These are phyloP conservation scores for Capsella bursapastoris DNA, from an alignment of 345 rosid species.

Conservation along the genomic window DNA sequence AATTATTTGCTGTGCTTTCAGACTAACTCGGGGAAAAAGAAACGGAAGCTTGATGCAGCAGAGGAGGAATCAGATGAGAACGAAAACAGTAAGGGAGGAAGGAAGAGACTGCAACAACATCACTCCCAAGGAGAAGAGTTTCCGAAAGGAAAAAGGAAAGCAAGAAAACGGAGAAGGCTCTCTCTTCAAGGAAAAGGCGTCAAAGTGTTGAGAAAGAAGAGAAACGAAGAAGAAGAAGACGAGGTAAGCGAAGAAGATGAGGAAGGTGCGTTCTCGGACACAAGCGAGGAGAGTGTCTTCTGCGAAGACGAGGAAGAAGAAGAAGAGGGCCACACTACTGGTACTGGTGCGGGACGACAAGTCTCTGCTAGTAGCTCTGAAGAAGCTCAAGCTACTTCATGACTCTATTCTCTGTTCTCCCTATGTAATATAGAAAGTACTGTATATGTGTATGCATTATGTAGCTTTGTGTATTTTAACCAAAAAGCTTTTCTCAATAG, in stretches of 20 bases:
- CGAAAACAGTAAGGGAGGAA: conserved; percentile 57
- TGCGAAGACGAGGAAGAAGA: conserved; percentile 68
- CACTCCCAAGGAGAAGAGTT: conserved; percentile 80
- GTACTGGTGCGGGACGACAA: not conserved
- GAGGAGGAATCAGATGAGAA: conserved; percentile 84
- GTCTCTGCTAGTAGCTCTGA: conserved; percentile 72
- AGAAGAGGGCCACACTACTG: conserved; percentile 19
- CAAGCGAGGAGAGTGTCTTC: conserved; percentile 75
- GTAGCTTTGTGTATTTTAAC: conserved; percentile 35
- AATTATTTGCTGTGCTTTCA: conserved; percentile 40
- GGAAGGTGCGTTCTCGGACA: conserved; percentile 59
- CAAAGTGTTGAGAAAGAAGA: conserved; percentile 66
- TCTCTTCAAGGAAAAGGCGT: conserved; percentile 82
- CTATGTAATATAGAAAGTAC: conserved; percentile 31
- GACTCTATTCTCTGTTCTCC: conserved; percentile 19
- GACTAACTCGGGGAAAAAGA: conserved; percentile 86
- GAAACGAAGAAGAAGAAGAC: conserved; percentile 56
- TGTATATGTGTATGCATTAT: conserved; percentile 36
- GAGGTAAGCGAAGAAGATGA: conserved; percentile 45
- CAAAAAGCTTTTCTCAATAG: conserved; percentile 24
- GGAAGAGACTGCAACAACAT: conserved; percentile 48
- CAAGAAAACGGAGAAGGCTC: conserved; percentile 79
- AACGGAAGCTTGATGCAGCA: conserved; percentile 72
- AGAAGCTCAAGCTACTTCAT: conserved; percentile 47
- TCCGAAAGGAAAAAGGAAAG: conserved; percentile 94